Base-by-base conservation (phyloP, 2,329 filamentous ascomycete species). In the Apiospora sp. region DNA sequence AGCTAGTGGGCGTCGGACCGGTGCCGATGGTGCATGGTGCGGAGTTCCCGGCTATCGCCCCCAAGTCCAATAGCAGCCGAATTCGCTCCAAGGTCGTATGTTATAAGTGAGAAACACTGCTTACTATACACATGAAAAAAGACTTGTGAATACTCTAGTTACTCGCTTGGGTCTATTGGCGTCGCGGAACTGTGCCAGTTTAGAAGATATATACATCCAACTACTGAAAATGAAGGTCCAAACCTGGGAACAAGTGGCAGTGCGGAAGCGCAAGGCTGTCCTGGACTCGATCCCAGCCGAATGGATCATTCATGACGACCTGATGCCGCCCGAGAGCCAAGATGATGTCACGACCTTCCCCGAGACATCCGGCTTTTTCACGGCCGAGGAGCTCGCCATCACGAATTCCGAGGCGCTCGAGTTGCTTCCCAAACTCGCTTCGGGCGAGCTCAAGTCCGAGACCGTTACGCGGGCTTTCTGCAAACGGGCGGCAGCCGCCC, bases 261-360 rank as follows among this genome's bases (percentile, higher is more conserved):
- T 82, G n/a, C 79, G 80, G 71, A 87, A 87, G 77, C 83, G 85
- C 37, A 80, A 82, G 61, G 79, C 82, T 7, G 81, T 87, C 7
- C 75, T 75, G 7, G 79, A 81, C 61, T 87, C 87, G 0, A 90
- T 92, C 71, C 90, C 91, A 0, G 71, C 82, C 1, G 86, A 91
- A 77, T 92, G 89, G 87, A 83, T 84, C 70, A 85, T 92, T 7
- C 88, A 90, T 0, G 78, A 80, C 7, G 78, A 86, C 68, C 80
- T 90, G 61, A 77, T 91, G 0, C 90, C 91, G 2, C 83, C 87
- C 0, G 84, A 85, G 0, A 83, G 84, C 46, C 86, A 90, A 76
- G 82, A 87, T 67, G 86, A 92, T 76, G 87, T 92, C 22, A 89
- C 87, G 0, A 76, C 75, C 4, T 92, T 90, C 81, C 89, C 90